phyloP scores from a whole-genome alignment of 192 early-diverging fungal genomes.

The Phycomyces blakesleeanus region DNA sequence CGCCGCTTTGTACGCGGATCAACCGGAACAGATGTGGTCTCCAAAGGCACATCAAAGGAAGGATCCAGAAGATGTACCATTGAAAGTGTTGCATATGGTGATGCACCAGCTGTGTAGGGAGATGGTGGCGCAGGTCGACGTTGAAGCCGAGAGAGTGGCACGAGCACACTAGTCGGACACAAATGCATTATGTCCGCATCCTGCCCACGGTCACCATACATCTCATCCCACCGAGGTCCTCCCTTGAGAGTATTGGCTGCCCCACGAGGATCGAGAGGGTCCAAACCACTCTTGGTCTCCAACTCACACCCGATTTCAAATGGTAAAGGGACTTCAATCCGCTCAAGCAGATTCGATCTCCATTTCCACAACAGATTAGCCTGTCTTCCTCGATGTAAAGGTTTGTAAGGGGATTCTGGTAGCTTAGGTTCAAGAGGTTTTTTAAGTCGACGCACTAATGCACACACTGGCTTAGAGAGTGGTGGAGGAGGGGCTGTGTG shows the following conservation, averaged over 20 bases:
- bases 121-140: not conserved
- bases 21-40: not conserved
- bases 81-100: not conserved
- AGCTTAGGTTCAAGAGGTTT: slow-evolving; percentile 23
- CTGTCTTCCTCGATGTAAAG: slow-evolving; percentile 29
- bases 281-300: slow-evolving; percentile 14
- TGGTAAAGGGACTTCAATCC: slow-evolving; percentile 22
- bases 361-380: slow-evolving; percentile 37
- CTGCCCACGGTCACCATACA: slow-evolving; percentile 10
- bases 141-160: not conserved
- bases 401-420: slow-evolving; percentile 28
- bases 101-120: not conserved
- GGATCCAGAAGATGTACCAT: not conserved
- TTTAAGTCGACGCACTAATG: not conserved
- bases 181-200: slow-evolving; percentile 9
- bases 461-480: slow-evolving; percentile 13
- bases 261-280: not conserved
- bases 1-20: slow-evolving; percentile 14
- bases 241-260: not conserved
- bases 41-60: not conserved
- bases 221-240: slow-evolving; percentile 16
- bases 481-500: slow-evolving; percentile 32
- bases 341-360: slow-evolving; percentile 18
- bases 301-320: slow-evolving; percentile 28
- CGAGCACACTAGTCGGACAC: not conserved